Conservation (phyloP, 805 yeast genomes). For the Naumovozyma baii region DNA sequence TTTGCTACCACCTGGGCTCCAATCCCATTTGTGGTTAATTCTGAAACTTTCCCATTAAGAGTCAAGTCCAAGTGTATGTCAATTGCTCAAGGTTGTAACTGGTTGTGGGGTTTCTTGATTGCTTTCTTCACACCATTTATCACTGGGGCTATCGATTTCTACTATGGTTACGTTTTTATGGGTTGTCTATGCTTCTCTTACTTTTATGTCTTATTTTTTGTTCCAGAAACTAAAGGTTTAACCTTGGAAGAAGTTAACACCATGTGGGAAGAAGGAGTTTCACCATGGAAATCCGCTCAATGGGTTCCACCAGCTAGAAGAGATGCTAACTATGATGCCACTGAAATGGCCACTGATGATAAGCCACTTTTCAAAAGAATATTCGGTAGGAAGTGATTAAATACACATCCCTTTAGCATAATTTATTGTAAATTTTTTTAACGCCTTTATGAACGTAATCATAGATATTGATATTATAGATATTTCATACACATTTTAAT, state of each 20-base stretch:
- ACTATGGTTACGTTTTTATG: slow-evolving; percentile 51
- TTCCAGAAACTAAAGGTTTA: slow-evolving; percentile 69
- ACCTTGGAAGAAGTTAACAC: slow-evolving; percentile 71
- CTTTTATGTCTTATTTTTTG: slow-evolving; percentile 56
- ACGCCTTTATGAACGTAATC: background rate
- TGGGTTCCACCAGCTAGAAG: slow-evolving; percentile 41
- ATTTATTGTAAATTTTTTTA: background rate
- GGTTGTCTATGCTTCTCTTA: slow-evolving; percentile 45
- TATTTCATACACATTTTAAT: background rate
- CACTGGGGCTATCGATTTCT: slow-evolving; percentile 51
- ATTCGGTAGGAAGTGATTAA: slow-evolving; percentile 1
- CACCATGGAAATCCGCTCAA: slow-evolving; percentile 36
- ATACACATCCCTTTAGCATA: too few species aligned
- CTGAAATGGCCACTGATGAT: slow-evolving; percentile 17
- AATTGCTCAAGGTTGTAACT: slow-evolving; percentile 51
- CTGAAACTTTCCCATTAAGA: slow-evolving; percentile 64
- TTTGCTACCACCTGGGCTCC: slow-evolving; percentile 73
- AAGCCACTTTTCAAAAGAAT: slow-evolving; percentile 18
- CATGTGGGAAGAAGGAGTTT: slow-evolving; percentile 34
- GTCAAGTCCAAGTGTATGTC: slow-evolving; percentile 47
- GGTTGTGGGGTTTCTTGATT: slow-evolving; percentile 56
- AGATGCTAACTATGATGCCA: slow-evolving; percentile 17
- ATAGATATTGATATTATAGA: too few species aligned
- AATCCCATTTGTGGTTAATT: slow-evolving; percentile 49
- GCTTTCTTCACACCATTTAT: slow-evolving; percentile 64